Evolutionary conservation across 2,329 filamentous ascomycete species (phyloP), one percentile per base, ranked within the genome.

Genomic region (Xylaria sp.): DNA sequence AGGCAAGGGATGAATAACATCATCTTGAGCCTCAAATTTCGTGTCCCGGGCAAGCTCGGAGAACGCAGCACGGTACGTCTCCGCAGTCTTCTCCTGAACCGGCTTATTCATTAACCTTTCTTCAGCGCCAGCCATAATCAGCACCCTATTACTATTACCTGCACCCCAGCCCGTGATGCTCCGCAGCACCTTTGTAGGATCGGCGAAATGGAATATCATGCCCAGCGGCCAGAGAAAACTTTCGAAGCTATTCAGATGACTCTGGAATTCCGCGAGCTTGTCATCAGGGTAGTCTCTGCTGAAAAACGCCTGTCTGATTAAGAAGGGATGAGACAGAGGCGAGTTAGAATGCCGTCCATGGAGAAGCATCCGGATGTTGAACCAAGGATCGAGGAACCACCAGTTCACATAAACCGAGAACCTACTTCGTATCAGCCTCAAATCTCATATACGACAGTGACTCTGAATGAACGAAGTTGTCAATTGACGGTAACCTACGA

Each of bases 271-370:
- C 2, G 76, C 59, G 1, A 87, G 80, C 5, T 82, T 76, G 1
- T 75, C 70, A 5, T 79, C 76, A 0, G 83, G 81, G 55, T 83
- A 84, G 16, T 75, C 69, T 0, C 81, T 71, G 58, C 84, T 83
- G 74, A 88, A 88, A 76, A 89, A 88, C 1, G 81, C 83, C 4
- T 78, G 79, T 23, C 81, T 81, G 1, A 85, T 82, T 13, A 88
- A 78, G n/a, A 75, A 73, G 0, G 84, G 84, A 21, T 84, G 85
- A 1, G 84, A 85, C 1, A 88, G 80, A 0, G 85, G 83, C 57
- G 86, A 88, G 68, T 83, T 83, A 16, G 85, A 80, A 73, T 87
- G 85, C 75, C 81, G 81, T 3, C 81, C 77, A 68, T 86, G 84
- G 35, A 85, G 78, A 6, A 84, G 63, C 76, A 83, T 76, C 55